Percentiles rank a stretch among this genome's conserved stretches.
Conservation (phyloP, 164 flowering plant genomes). For the Nelumbo lutea region DNA sequence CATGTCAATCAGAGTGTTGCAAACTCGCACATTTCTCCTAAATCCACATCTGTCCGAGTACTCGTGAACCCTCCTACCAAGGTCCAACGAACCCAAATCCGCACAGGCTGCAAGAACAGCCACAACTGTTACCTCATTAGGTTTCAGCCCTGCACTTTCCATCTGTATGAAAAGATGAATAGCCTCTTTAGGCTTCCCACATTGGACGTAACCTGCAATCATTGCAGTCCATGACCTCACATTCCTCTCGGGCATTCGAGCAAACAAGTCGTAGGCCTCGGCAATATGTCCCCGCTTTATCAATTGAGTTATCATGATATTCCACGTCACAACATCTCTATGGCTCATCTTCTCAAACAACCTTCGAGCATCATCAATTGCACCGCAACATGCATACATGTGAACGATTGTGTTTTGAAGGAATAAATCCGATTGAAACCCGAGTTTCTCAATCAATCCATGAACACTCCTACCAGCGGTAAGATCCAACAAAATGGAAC, state of each 20-base stretch:
- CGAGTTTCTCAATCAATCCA: conserved; percentile 53
- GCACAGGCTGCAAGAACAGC: conserved; percentile 74
- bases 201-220: conserved; percentile 58
- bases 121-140: conserved; percentile 67
- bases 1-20: conserved; percentile 72
- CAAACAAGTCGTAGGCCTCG: conserved; percentile 41
- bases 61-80: conserved; percentile 57
- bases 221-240: conserved; percentile 67
- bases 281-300: conserved; percentile 40
- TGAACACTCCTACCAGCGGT: conserved; percentile 47
- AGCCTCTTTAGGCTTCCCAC: conserved; percentile 57
- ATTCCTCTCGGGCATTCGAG: conserved; percentile 49
- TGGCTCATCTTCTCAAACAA: conserved; percentile 54
- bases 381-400: conserved; percentile 50
- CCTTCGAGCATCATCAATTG: conserved; percentile 27
- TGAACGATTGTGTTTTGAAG: conserved; percentile 46
- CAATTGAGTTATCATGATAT: conserved; percentile 51
- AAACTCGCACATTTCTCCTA: conserved; percentile 37
- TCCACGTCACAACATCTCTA: conserved; percentile 65
- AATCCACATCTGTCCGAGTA: conserved; percentile 43
- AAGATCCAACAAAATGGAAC: conserved; percentile 30
- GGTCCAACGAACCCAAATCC: conserved; percentile 54
- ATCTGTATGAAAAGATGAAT: conserved; percentile 40
- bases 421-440: conserved; percentile 48
- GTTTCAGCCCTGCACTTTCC: conserved; percentile 47